Evolutionary conservation across 495 filamentous ascomycete species (phyloP).

Genomic region (Tuber aestivum): DNA sequence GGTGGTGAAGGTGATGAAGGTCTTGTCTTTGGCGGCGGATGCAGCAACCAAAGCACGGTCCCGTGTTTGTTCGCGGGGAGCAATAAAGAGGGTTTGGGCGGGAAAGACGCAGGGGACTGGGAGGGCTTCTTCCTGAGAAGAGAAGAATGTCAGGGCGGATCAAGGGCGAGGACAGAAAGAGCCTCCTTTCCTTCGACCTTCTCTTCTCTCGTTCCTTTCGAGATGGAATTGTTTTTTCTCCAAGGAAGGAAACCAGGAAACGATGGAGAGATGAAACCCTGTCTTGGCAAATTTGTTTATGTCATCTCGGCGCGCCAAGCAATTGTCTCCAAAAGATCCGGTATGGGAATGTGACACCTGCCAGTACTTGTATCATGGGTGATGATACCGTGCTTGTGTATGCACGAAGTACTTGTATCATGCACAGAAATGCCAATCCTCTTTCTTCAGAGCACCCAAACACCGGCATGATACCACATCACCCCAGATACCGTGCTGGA

Average conservation of each 20-base stretch:
- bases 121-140: not conserved
- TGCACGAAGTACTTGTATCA: no score
- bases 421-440: not conserved
- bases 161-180: not conserved
- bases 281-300: not conserved
- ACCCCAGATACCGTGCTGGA: not conserved
- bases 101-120: not conserved
- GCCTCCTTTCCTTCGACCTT: slow-evolving; percentile 6
- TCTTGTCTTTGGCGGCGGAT: not conserved
- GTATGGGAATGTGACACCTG: not conserved
- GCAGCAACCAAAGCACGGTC: not conserved
- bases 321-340: not conserved
- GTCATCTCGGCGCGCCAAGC: not conserved
- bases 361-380: no score
- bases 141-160: slow-evolving; percentile 2
- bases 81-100: not conserved
- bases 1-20: not conserved
- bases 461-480: not conserved
- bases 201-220: not conserved
- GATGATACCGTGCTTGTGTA: not conserved
- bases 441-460: not conserved
- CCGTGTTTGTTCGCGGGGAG: not conserved
- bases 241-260: slow-evolving; percentile 6
- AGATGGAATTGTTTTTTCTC: slow-evolving; percentile 15
- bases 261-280: not conserved